These are phyloP conservation scores for Aspergillus nomiae DNA, from an alignment of 2,329 filamentous ascomycete species.

Conservation along the genomic window DNA sequence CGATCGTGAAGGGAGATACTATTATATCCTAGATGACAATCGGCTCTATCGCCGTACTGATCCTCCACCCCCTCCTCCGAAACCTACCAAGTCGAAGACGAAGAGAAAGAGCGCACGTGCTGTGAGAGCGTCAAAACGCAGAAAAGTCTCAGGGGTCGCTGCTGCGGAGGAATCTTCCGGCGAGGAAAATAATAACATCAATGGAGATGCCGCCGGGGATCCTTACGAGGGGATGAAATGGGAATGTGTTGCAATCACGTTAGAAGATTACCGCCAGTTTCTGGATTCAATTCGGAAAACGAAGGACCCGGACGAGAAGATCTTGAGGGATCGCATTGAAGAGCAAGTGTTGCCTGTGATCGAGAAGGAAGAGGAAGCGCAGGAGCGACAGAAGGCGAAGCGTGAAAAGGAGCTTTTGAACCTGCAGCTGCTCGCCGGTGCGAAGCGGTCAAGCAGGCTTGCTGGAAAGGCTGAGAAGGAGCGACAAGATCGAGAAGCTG, in stretches of 20 bases:
- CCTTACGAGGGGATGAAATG: conserved; percentile 77
- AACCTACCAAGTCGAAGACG: conserved; percentile 62
- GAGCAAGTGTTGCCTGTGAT: conserved; percentile 82
- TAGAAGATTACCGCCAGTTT: conserved; percentile 74
- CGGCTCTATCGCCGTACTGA: conserved; percentile 88
- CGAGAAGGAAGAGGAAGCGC: conserved; percentile 69
- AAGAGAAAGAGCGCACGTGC: conserved; percentile 68
- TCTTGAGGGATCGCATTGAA: conserved; percentile 69
- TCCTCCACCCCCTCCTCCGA: conserved; percentile 60
- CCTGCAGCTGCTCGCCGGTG: conserved; percentile 84
- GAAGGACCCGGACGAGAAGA: conserved; percentile 82
- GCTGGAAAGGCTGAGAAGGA: conserved; percentile 79
- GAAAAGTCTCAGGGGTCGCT: conserved; percentile 52
- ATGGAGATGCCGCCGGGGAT: conserved; percentile 52
- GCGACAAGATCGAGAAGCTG: conserved; percentile 69
- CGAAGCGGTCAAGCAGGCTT: conserved; percentile 89
- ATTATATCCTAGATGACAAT: conserved; percentile 92
- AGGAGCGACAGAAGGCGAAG: conserved; percentile 71
- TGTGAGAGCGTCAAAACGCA: conserved; percentile 70
- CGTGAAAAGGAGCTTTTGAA: conserved; percentile 79
- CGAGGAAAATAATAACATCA: conserved; percentile 46
- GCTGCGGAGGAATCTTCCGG: conserved; percentile 42
- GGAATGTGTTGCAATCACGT: conserved; percentile 85
- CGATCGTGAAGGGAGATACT: conserved; percentile 82
- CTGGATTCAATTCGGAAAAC: conserved; percentile 72